Base-by-base conservation (phyloP, 768 basidiomycete species). In the Mycena crocata region DNA sequence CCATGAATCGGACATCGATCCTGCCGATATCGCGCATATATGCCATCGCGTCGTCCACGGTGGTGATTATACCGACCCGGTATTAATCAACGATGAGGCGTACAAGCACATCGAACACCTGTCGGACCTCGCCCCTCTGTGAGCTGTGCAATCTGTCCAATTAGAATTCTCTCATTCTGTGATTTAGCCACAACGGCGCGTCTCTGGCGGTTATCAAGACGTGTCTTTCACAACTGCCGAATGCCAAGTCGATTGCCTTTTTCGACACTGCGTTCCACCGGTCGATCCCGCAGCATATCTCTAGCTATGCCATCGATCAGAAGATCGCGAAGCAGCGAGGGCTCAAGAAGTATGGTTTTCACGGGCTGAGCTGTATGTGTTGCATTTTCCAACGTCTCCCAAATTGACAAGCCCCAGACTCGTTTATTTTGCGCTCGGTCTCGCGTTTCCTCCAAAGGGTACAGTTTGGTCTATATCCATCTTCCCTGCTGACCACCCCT, bases 261-360 rank as follows among this genome's bases (percentile, higher is more conserved):
- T 98, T 97, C 74, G 95, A 98, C 77, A 93, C 94, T 0, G 85
- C 93, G 6, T 95, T 95, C 79, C 93, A 97, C 77, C 84, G 84
- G 50, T 85, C 92, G 13, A 86, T 98, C 19, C 93, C 94, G 0
- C 71, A 78, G 6, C 90, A 95, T 72, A 88, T 96, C 58, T 86
- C 91, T 40, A 91, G 87, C 56, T 96, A 95, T 74, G 88, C 94
- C 0, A 90, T 97, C 57, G 80, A 91, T 67, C 91, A 86, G 70
- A 74, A 79, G 12, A 79, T 91, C 46, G 88, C 92, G 0, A 81
- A 81, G 40, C 79, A 86, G 46, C 87, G 89, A 48, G 91, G 92
- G 1, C 82, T 97, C 48, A 89, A 88, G 75, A 96, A 95, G 77
- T 97, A 96, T 73, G 96, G 96, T 21, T 96, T 96, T 77, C 96